Evolutionary conservation across 2,329 filamentous ascomycete genomes (phyloP).

Genomic region (Ascochyta viciae-villosae): DNA sequence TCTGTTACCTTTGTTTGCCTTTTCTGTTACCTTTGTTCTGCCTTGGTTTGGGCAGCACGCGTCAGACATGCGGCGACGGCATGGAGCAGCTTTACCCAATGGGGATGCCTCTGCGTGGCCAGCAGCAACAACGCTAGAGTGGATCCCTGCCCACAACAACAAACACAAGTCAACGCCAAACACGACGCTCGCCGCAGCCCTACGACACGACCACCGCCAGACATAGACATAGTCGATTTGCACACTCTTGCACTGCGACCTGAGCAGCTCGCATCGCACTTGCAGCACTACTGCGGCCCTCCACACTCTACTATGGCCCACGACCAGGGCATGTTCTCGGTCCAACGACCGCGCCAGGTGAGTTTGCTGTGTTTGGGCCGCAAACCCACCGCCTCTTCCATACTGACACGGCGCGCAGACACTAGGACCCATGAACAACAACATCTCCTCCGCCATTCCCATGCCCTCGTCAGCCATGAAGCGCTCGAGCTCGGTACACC

Average conservation of each 20-base stretch:
- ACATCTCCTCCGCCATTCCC: slow-evolving; percentile 75
- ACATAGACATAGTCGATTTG: not conserved
- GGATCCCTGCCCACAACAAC: slow-evolving; percentile 32
- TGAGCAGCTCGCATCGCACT: not conserved
- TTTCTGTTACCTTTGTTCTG: not conserved
- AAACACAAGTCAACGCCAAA: slow-evolving; percentile 33
- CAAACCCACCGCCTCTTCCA: slow-evolving; percentile 19
- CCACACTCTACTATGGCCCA: slow-evolving; percentile 38
- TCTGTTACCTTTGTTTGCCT: not conserved
- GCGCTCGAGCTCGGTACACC: slow-evolving; percentile 80
- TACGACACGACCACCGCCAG: slow-evolving; percentile 5
- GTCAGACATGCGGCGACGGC: slow-evolving; percentile 1
- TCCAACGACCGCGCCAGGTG: slow-evolving; percentile 91
- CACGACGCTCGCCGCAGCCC: slow-evolving; percentile 24
- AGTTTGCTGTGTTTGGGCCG: slow-evolving; percentile 39
- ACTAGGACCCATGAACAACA: slow-evolving; percentile 81
- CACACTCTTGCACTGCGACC: not conserved
- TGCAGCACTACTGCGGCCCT: not conserved
- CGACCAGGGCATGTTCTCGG: slow-evolving; percentile 77
- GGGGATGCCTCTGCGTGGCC: slow-evolving; percentile 21
- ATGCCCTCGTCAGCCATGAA: slow-evolving; percentile 94
- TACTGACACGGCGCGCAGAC: slow-evolving; percentile 64
- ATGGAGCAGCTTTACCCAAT: slow-evolving; percentile 5
- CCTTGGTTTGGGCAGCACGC: not conserved
- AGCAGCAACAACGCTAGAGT: slow-evolving; percentile 28